Base-by-base conservation (phyloP, 106 monocot genomes). In the Dendrobium catenatum region DNA sequence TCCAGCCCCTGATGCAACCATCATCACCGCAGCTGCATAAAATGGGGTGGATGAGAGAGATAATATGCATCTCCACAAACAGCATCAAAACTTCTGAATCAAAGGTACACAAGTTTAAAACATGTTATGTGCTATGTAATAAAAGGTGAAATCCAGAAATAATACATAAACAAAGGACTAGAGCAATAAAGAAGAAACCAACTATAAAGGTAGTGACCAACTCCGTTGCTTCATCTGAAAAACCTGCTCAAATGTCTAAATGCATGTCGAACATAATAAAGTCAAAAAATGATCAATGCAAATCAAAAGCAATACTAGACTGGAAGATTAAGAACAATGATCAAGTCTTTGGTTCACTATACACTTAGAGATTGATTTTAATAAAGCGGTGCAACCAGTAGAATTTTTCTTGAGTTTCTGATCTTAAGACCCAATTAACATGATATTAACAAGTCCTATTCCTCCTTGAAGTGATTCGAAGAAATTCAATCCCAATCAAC, bases 1-100 rank as follows among this genome's bases (percentile, higher is more conserved):
- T 86, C 98, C 98, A 99, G 51, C 91, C 98, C 55, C 85, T 76
- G 68, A 99, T 84, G 43, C 83, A 87, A 3, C 98, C 98, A 86
- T 99, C 98, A 86, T 99, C 98, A 64, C 98, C 98, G 82, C 98
- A 93, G 68, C 98, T 99, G 85, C 48, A 88, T 27, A 78, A 81
- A 61, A 29, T 37, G 44, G 4, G 2, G 16, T 75, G 76, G 4
- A 27, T 61, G 59, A 61, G 41, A 76, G 16, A 76, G 76, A 33
- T 33, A 33, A 33, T 2, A 76, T 22, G 18, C 26, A 49, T 0
- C 22, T 48, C 8, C 42, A 73, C 40, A 42, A 42, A 15, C 33
- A 11, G 6, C 31, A 68, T 49, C 70, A 33, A 31, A 13, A 31
- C 8, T 76, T 49, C 9, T 26, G 13, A 76, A 74, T 26, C 26